These are phyloP conservation scores for Eucalyptus sp. DNA, from an alignment of 345 rosid species.

Conservation along the genomic window DNA sequence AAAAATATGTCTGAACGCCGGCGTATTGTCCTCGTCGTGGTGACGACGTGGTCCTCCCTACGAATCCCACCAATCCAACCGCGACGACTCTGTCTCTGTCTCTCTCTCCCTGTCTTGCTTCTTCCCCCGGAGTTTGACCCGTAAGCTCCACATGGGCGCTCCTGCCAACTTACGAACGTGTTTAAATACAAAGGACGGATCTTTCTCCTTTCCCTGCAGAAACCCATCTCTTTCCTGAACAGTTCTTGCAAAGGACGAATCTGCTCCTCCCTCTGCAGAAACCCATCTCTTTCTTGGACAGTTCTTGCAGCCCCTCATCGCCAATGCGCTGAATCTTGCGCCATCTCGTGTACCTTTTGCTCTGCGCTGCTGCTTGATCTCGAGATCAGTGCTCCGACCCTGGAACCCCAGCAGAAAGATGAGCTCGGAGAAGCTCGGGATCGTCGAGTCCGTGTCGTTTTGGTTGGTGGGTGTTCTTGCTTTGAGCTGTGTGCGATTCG, in stretches of 20 bases:
- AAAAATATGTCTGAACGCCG: not conserved
- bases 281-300: not conserved
- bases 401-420: not conserved
- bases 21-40: not conserved
- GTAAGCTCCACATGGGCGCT: not conserved
- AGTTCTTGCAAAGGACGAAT: not conserved
- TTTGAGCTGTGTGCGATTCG: conserved; percentile 17
- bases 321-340: not conserved
- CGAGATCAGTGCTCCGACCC: not conserved
- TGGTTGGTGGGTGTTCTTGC: conserved; percentile 21
- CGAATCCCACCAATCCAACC: not conserved
- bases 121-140: not conserved
- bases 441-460: conserved; percentile 15
- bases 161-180: not conserved
- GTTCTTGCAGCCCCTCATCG: not conserved
- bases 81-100: not conserved
- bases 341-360: not conserved
- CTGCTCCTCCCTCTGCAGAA: not conserved
- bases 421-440: conserved; percentile 20
- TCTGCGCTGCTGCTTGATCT: not conserved
- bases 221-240: not conserved
- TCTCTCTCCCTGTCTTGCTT: not conserved
- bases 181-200: not conserved
- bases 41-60: not conserved
- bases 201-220: not conserved